Evolutionary conservation across 345 rosid species (phyloP).

Genomic region (Corchorus capsularis): DNA sequence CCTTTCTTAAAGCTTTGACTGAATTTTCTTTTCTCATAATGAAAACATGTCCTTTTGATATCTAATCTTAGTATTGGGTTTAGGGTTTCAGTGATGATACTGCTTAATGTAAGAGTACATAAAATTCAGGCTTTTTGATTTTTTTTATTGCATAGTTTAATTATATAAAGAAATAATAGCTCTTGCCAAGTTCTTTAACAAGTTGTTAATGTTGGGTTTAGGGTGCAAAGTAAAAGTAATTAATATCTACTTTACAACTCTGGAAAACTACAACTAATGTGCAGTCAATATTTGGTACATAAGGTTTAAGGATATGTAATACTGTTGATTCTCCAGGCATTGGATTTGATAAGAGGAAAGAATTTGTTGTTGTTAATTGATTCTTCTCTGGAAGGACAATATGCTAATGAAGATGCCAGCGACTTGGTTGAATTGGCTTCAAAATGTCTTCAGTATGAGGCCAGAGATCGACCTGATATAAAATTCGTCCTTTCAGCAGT

Average conservation of each 20-base stretch:
- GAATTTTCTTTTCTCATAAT: neutral
- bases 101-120: neutral
- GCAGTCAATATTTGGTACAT: neutral
- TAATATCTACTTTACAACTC: neutral
- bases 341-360: slow-evolving; percentile 70
- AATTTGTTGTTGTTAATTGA: slow-evolving; percentile 60
- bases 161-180: neutral
- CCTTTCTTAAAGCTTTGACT: neutral
- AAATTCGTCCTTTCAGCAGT: slow-evolving; percentile 59
- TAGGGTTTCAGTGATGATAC: neutral
- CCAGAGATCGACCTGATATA: slow-evolving; percentile 66
- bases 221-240: neutral
- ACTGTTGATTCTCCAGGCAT: slow-evolving; percentile 43
- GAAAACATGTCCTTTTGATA: neutral
- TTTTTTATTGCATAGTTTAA: neutral
- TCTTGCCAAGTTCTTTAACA: neutral
- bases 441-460: slow-evolving; percentile 71
- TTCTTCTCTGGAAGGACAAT: slow-evolving; percentile 76
- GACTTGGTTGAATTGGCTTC: slow-evolving; percentile 67
- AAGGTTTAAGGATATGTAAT: slow-evolving; percentile 5
- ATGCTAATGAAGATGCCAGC: slow-evolving; percentile 60
- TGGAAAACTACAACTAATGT: neutral
- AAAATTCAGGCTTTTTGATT: neutral
- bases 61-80: neutral
- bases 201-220: neutral